Evolutionary conservation across 1,139 yeast genomes (phyloP), one percentile per base, ranked within the genome.

Genomic region (Candida anutae): DNA sequence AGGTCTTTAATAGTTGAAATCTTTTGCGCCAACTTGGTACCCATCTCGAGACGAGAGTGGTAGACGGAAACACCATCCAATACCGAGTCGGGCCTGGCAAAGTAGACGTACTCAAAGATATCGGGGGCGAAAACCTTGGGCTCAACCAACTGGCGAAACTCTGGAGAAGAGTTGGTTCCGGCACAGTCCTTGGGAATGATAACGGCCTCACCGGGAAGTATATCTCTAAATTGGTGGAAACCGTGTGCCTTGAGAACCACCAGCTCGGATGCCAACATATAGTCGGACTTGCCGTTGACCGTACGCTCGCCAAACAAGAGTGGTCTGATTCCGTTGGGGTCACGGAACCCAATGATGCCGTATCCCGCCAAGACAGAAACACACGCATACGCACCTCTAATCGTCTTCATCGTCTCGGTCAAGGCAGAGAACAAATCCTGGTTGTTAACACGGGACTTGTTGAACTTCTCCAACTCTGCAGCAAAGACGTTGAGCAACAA

Each of bases 311-410:
- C 98, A 42, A 74, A 71, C 24, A 87, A 69, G 33, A 90, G 63
- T 2, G 98, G 98, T 50, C 98, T 75, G 44, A 90, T 85, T 35
- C 97, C 98, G 49, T 90, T 81, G 18, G 98, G 95, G 57, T 90
- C 98, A 53, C 98, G 74, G 66, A 90, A 93, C 1, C 97, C 98
- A 49, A 90, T 76, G 36, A 90, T 53, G 29, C 96, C 97, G 58
- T 81, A 93, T 27, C 98, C 98, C 3, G 98, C 97, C 36, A 90
- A 65, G 84, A 90, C 77, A 33, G 94, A 94, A 24, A 82, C 75
- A 62, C 96, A 87, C 1, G 98, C 96, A 53, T 85, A 90, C 13
- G 96, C 97, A 37, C 98, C 98, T 51, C 95, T 77, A 39, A 90
- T 78, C 45, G 70, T 62, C 27, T 74, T 62, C 68, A 74, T 84